Percentiles rank a stretch among this genome's conserved stretches.
These are phyloP conservation scores for Coprinopsis strossmayeri DNA, from an alignment of 768 basidiomycete genomes.

Conservation along the genomic window DNA sequence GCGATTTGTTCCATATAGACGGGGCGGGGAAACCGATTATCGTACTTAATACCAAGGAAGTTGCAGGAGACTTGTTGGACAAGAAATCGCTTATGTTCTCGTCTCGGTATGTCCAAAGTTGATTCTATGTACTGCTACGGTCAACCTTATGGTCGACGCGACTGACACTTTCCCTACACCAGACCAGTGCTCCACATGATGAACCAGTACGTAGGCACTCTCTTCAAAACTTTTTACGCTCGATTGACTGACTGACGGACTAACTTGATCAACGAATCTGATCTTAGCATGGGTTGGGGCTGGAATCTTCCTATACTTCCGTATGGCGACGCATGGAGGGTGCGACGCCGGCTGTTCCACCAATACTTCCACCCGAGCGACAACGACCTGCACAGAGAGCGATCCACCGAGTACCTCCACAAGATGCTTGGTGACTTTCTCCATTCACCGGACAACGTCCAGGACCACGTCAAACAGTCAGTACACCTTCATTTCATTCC, in stretches of 20 bases:
- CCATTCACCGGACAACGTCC: slow-evolving; percentile 1
- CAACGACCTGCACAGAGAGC: slow-evolving; percentile 5
- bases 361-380: slow-evolving; percentile 5
- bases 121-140: too few species aligned
- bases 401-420: slow-evolving; percentile 2
- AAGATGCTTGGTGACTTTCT: slow-evolving; percentile 5
- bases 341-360: slow-evolving; percentile 4
- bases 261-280: too few species aligned
- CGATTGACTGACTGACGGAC: too few species aligned
- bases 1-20: slow-evolving; percentile 18
- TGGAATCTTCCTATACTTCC: slow-evolving; percentile 4
- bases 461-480: neutral
- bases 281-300: slow-evolving; percentile 13
- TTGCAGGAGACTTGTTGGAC: slow-evolving; percentile 17
- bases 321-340: slow-evolving; percentile 9
- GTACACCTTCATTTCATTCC: neutral
- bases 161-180: neutral
- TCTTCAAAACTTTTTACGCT: too few species aligned
- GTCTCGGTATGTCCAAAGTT: slow-evolving; percentile 11
- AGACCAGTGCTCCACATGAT: slow-evolving; percentile 15
- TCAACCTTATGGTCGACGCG: neutral
- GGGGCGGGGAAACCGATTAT: slow-evolving; percentile 16
- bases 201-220: neutral
- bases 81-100: slow-evolving; percentile 18
- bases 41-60: slow-evolving; percentile 17